A percentile compares a stretch with the other conserved stretches of the same genome.
phyloP scores from a whole-genome alignment of 768 basidiomycete genomes.

The Rhodosporidiobolus sp. region DNA sequence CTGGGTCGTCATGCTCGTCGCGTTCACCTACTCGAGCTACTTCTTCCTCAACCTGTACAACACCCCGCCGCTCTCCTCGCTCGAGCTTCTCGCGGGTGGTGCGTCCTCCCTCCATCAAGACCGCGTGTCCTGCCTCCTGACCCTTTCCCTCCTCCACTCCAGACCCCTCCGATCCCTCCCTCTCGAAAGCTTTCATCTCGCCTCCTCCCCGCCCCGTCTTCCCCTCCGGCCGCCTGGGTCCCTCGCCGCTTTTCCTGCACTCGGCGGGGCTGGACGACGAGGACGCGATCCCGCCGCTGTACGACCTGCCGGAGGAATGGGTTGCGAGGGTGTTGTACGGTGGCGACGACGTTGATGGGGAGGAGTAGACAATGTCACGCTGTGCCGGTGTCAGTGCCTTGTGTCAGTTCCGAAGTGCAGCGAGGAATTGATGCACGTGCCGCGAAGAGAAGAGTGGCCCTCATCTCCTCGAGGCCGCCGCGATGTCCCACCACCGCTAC shows the following conservation, averaged over 20 bases:
- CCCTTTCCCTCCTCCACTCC: background rate
- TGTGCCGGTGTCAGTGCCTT: no score
- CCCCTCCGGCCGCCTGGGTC: background rate
- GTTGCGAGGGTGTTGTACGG: slow-evolving; percentile 71
- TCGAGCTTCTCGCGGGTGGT: background rate
- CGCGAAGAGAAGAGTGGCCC: no score
- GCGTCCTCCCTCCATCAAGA: background rate
- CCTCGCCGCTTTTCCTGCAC: no score
- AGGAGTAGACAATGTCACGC: no score
- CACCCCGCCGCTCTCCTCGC: slow-evolving; percentile 62
- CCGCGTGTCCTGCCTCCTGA: background rate
- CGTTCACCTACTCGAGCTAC: slow-evolving; percentile 73
- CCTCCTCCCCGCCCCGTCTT: background rate
- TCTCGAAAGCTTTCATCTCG: slow-evolving; percentile 3
- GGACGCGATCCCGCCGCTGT: slow-evolving; percentile 61
- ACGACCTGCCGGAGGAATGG: slow-evolving; percentile 76
- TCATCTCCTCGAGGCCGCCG: no score
- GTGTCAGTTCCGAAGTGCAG: no score
- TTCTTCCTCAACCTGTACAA: slow-evolving; percentile 69
- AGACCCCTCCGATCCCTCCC: background rate
- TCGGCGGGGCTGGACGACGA: slow-evolving; percentile 34
- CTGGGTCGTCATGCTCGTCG: slow-evolving; percentile 66
- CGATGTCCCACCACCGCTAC: no score
- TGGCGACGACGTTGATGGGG: background rate
- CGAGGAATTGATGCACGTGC: no score